These are phyloP conservation scores for Penicillium sp. DNA, from an alignment of 2,329 filamentous ascomycete species.

Conservation along the genomic window DNA sequence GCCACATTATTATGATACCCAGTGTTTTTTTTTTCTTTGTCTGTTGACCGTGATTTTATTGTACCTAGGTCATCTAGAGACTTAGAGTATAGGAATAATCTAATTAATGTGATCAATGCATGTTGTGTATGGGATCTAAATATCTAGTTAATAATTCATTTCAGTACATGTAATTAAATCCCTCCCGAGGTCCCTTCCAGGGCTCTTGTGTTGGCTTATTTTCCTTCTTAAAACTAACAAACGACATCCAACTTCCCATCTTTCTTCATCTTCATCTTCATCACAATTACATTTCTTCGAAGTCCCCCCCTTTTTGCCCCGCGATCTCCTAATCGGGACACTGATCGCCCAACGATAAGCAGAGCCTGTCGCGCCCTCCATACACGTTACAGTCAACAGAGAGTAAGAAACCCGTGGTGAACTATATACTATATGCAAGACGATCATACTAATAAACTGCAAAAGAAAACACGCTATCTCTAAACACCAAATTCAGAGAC, in stretches of 20 bases:
- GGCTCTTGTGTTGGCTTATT: not conserved
- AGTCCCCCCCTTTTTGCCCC: slow-evolving; percentile 8
- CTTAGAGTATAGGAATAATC: slow-evolving; percentile 1
- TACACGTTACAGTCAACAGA: not conserved
- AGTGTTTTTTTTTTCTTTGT: slow-evolving; percentile 13
- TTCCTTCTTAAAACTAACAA: not conserved
- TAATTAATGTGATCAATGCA: not conserved
- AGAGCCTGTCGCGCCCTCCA: slow-evolving; percentile 8
- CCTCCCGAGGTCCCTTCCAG: no score
- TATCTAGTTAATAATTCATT: not conserved
- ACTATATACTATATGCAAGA: not conserved
- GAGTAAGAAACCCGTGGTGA: not conserved
- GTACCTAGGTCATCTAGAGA: slow-evolving; percentile 7
- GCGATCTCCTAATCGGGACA: slow-evolving; percentile 10
- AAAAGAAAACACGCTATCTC: not conserved
- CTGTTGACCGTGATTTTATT: not conserved
- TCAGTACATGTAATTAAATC: not conserved
- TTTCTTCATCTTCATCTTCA: not conserved
- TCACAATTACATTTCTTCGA: not conserved
- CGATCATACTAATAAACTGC: not conserved
- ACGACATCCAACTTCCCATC: not conserved
- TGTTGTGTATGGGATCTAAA: not conserved
- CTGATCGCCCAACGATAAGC: slow-evolving; percentile 11
- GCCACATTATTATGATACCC: slow-evolving; percentile 24
- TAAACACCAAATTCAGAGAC: not conserved